Evolutionary conservation across 176 grass and related monocot species (phyloP).

Genomic region (Dactylis glomerata): DNA sequence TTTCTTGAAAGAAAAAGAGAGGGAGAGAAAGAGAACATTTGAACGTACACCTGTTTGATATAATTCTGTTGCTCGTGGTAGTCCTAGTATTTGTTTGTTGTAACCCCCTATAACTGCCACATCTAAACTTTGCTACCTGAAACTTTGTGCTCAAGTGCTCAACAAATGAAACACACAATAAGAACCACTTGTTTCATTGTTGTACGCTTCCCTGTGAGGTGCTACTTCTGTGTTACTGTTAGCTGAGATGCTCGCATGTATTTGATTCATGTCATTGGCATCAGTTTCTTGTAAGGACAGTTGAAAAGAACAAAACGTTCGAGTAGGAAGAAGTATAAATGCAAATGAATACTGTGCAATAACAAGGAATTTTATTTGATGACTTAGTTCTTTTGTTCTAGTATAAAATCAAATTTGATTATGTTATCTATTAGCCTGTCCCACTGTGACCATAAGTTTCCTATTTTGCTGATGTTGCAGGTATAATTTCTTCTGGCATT

Average conservation of each 20-base stretch:
- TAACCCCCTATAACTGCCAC: not conserved
- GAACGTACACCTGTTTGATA: not conserved
- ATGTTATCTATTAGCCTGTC: not conserved
- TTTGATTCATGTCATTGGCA: not conserved
- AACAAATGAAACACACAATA: not conserved
- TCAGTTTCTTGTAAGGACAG: not conserved
- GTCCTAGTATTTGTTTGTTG: not conserved
- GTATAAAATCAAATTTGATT: not conserved
- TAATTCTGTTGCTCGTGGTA: not conserved
- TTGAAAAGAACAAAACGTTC: not conserved
- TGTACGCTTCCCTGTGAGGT: not conserved
- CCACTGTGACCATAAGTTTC: not conserved
- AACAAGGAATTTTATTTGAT: not conserved
- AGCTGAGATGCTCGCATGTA: not conserved
- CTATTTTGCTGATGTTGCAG: slow-evolving; percentile 44
- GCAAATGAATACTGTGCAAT: not conserved
- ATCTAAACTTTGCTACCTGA: not conserved
- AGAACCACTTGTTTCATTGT: not conserved
- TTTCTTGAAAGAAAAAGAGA: not conserved
- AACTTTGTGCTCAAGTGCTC: not conserved
- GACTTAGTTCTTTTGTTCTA: not conserved
- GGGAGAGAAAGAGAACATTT: not conserved
- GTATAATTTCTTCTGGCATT: slow-evolving; percentile 73
- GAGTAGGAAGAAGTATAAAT: not conserved
- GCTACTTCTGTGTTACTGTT: not conserved